Conservation (phyloP, 768 basidiomycete genomes). For the Rhodosporidiobolus sp. region DNA sequence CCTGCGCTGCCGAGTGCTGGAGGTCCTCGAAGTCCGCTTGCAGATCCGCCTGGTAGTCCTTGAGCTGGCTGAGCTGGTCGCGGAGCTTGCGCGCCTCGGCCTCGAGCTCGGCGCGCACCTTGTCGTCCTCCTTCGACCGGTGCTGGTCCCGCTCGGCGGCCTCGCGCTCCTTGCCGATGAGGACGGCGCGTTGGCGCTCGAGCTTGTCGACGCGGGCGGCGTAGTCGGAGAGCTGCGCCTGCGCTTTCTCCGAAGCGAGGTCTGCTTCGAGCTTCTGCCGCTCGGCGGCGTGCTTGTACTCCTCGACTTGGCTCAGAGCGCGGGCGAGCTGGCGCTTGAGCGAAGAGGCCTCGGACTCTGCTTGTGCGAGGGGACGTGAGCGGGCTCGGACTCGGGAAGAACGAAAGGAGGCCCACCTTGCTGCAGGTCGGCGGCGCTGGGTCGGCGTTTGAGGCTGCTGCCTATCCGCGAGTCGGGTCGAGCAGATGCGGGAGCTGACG, state of each 20-base stretch:
- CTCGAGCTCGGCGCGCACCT: slow-evolving; percentile 2
- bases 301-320: slow-evolving; percentile 27
- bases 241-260: slow-evolving; percentile 8
- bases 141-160: slow-evolving; percentile 18
- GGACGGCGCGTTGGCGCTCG: slow-evolving; percentile 31
- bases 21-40: slow-evolving; percentile 24
- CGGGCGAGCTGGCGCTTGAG: slow-evolving; percentile 34
- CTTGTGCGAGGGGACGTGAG: background rate
- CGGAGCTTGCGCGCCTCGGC: slow-evolving; percentile 6
- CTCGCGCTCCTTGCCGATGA: slow-evolving; percentile 37
- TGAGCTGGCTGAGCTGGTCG: background rate
- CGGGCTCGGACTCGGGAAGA: too few relatives aligned
- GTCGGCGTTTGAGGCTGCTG: slow-evolving; percentile 14
- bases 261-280: slow-evolving; percentile 18
- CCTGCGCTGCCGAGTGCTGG: slow-evolving; percentile 27
- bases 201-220: slow-evolving; percentile 28
- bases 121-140: slow-evolving; percentile 3
- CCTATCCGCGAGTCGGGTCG: background rate
- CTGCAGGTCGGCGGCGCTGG: slow-evolving; percentile 26
- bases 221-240: slow-evolving; percentile 19
- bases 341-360: slow-evolving; percentile 32
- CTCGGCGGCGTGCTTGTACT: slow-evolving; percentile 24
- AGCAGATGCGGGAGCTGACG: background rate
- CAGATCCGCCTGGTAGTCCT: slow-evolving; percentile 24
- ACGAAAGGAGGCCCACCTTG: slow-evolving; percentile 4